Conservation (phyloP, 202 grass and related monocot species). For the Elaeis oleifera region DNA sequence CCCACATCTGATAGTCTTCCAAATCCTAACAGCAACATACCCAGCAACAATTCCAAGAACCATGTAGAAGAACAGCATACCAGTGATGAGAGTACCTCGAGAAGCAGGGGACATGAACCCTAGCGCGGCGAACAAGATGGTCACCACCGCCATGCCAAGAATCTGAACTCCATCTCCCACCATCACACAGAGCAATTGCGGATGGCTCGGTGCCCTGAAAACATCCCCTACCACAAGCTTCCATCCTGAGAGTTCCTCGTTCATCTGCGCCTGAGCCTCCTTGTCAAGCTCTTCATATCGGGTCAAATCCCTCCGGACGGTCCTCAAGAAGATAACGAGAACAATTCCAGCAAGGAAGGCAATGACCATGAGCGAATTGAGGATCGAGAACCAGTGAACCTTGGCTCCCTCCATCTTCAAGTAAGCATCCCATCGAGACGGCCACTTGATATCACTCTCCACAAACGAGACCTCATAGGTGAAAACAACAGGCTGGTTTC, state of each 20-base stretch:
- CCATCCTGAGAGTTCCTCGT: conserved; percentile 88
- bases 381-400: conserved; percentile 97
- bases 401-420: conserved; percentile 97
- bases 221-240: conserved; percentile 86
- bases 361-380: conserved; percentile 89
- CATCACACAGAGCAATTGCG: conserved; percentile 78
- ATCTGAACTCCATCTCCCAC: conserved; percentile 86
- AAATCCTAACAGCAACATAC: conserved; percentile 54
- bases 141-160: conserved; percentile 80
- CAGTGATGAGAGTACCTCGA: conserved; percentile 64
- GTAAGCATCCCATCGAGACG: conserved; percentile 80
- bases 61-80: conserved; percentile 86
- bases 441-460: conserved; percentile 86
- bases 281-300: conserved; percentile 90
- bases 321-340: conserved; percentile 79
- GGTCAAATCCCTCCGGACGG: conserved; percentile 73
- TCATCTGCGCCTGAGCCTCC: conserved; percentile 79
- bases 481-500: conserved; percentile 77
- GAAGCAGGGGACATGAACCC: conserved; percentile 96
- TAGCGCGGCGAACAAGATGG: conserved; percentile 75
- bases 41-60: conserved; percentile 74
- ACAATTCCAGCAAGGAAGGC: conserved; percentile 87
- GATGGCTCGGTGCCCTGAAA: conserved; percentile 64
- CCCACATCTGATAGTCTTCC: conserved; percentile 78
- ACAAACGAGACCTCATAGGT: conserved; percentile 75